Percentiles rank a stretch among this genome's conserved stretches.
Conservation (phyloP, 176 grass and related monocot genomes). For the Microstegium vimineum region DNA sequence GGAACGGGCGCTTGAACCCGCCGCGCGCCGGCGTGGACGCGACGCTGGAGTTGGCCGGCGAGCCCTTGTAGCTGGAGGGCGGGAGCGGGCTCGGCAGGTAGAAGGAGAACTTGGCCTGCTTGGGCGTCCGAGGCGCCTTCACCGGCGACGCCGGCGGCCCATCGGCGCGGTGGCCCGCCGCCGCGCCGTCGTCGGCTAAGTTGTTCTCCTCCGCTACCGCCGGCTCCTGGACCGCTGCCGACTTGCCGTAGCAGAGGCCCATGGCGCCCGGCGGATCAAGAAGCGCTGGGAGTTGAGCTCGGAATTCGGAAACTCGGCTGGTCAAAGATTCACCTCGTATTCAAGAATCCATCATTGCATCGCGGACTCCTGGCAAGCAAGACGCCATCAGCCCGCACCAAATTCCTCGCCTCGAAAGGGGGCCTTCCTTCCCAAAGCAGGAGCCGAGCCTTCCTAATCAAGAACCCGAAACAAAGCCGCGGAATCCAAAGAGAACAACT, state of each 20-base stretch:
- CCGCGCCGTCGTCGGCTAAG: constrained; percentile 14
- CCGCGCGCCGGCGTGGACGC: constrained; percentile 64
- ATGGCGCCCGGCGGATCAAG: constrained; percentile 46
- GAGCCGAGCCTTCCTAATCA: neutral
- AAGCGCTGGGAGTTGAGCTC: constrained; percentile 19
- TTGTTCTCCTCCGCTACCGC: constrained; percentile 23
- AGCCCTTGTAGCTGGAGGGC: constrained; percentile 74
- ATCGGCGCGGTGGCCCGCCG: neutral
- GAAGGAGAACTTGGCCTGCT: constrained; percentile 85
- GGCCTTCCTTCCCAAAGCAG: neutral
- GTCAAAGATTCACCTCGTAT: constrained; percentile 28
- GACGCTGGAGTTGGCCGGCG: constrained; percentile 87
- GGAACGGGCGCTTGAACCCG: constrained; percentile 81
- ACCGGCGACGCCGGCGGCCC: constrained; percentile 15
- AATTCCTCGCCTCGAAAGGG: neutral
- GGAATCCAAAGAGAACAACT: neutral
- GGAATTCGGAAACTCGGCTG: neutral
- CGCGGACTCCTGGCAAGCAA: neutral
- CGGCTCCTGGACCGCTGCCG: constrained; percentile 41
- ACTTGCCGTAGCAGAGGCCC: constrained; percentile 87
- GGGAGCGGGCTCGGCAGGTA: constrained; percentile 93
- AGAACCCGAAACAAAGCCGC: neutral
- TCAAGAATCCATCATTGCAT: constrained; percentile 23
- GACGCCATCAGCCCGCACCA: neutral
- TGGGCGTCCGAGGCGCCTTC: constrained; percentile 50